These are phyloP conservation scores for Penicillium malachiteum DNA, from an alignment of 495 filamentous ascomycete genomes.

Conservation along the genomic window DNA sequence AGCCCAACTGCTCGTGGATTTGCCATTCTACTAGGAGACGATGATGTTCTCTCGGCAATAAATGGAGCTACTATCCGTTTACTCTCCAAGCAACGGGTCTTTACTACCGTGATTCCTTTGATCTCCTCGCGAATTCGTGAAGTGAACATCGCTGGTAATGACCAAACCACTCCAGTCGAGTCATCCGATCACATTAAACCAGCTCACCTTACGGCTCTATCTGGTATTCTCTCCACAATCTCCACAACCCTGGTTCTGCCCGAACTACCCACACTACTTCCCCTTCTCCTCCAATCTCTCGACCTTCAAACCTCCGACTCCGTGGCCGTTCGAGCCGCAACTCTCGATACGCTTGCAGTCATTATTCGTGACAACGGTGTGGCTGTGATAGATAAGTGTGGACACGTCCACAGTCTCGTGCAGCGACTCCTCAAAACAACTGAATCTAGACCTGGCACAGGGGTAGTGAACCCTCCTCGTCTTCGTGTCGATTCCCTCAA, in stretches of 20 bases:
- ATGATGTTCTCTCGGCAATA: slow-evolving; percentile 61
- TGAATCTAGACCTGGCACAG: slow-evolving; percentile 9
- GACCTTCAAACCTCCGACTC: slow-evolving; percentile 55
- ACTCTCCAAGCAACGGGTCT: slow-evolving; percentile 65
- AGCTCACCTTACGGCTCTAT: slow-evolving; percentile 65
- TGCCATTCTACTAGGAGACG: slow-evolving; percentile 57
- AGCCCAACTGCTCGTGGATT: slow-evolving; percentile 60
- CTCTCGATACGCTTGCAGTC: slow-evolving; percentile 59
- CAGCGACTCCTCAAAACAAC: slow-evolving; percentile 55
- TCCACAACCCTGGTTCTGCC: slow-evolving; percentile 59
- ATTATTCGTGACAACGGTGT: slow-evolving; percentile 59
- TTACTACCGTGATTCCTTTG: slow-evolving; percentile 58
- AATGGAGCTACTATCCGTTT: slow-evolving; percentile 65
- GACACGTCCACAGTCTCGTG: slow-evolving; percentile 60
- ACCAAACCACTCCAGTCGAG: slow-evolving; percentile 5
- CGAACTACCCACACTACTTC: slow-evolving; percentile 57
- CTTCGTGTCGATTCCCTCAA: slow-evolving; percentile 54
- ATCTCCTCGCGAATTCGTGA: slow-evolving; percentile 56
- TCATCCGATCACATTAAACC: slow-evolving; percentile 46
- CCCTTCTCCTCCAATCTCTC: slow-evolving; percentile 70
- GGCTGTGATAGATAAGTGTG: slow-evolving; percentile 49
- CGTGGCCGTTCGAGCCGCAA: slow-evolving; percentile 58
- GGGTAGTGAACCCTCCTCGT: slow-evolving; percentile 34
- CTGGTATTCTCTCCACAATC: slow-evolving; percentile 61
- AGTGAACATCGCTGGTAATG: slow-evolving; percentile 35